Percentiles rank a stretch among this genome's conserved stretches.
phyloP scores from a whole-genome alignment of 768 basidiomycete species.

The Nidularia pulvinata region DNA sequence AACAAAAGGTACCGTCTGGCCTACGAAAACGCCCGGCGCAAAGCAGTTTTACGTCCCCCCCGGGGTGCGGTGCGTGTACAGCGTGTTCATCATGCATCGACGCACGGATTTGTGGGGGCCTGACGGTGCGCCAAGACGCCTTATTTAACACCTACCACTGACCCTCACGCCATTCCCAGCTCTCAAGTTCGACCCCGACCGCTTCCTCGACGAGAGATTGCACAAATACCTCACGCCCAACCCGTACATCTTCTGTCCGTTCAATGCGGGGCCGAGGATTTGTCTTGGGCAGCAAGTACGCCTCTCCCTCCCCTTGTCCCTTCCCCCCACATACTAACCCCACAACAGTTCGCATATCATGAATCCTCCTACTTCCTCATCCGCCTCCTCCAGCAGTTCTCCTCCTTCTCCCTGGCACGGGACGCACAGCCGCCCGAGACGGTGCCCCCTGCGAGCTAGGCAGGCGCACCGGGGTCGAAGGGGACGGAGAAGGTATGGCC shows the following conservation, averaged over 20 bases:
- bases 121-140: conserved; percentile 32
- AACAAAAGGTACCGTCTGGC: conserved; percentile 5
- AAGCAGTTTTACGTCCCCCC: conserved; percentile 6
- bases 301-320: not conserved
- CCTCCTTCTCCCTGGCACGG: conserved; percentile 35
- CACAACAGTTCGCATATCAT: conserved; percentile 46
- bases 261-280: conserved; percentile 35
- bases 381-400: conserved; percentile 49
- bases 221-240: conserved; percentile 44
- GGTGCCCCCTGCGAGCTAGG: conserved; percentile 42
- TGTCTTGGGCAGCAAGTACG: conserved; percentile 39
- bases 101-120: conserved; percentile 53
- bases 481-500: conserved; percentile 34
- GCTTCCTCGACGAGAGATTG: conserved; percentile 52
- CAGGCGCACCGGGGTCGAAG: conserved; percentile 25
- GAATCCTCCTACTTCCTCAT: conserved; percentile 57
- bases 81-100: conserved; percentile 46
- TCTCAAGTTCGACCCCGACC: conserved; percentile 49
- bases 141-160: not conserved
- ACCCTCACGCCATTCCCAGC: conserved; percentile 21
- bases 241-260: conserved; percentile 35
- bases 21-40: conserved; percentile 13
- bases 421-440: conserved; percentile 39
- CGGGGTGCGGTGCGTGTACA: conserved; percentile 20
- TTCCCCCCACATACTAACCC: not conserved